Evolutionary conservation across 768 basidiomycete species (phyloP).

Genomic region (Suillus subaureus): DNA sequence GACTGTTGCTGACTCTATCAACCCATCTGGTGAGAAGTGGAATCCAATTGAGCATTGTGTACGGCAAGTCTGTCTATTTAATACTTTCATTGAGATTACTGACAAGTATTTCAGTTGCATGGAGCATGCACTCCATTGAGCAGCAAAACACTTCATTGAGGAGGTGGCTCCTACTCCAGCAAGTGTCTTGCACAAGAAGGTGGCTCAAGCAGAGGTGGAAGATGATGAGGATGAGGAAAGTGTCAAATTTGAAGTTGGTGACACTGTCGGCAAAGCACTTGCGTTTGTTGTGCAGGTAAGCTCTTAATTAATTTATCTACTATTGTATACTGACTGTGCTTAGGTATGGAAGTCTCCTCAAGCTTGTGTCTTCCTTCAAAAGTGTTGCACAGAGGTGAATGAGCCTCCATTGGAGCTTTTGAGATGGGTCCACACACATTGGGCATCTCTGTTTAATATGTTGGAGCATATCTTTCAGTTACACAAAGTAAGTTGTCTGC

Average conservation of each 20-base stretch:
- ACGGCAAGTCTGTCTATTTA: neutral
- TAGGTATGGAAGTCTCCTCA: neutral
- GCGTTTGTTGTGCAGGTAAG: neutral
- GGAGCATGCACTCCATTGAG: neutral
- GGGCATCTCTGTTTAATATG: neutral
- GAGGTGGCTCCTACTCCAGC: neutral
- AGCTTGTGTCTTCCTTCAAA: neutral
- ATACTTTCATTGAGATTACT: neutral
- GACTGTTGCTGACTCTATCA: too few relatives aligned
- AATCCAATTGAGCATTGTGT: too few relatives aligned
- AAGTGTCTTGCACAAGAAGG: too few relatives aligned
- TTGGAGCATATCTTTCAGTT: neutral
- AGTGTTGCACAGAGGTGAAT: neutral
- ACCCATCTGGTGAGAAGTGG: too few relatives aligned
- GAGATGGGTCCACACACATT: neutral
- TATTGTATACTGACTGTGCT: too few relatives aligned
- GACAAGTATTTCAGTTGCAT: neutral
- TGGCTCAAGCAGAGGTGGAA: too few relatives aligned
- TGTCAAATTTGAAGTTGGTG: neutral
- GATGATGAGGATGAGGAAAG: too few relatives aligned
- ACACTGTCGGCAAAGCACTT: neutral
- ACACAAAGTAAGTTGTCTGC: neutral
- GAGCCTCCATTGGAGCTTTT: neutral
- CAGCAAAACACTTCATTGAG: neutral
- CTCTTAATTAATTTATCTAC: too few relatives aligned